Base-by-base conservation (phyloP, 306 rosid genomes). In the Astragalus glycyphyllos region DNA sequence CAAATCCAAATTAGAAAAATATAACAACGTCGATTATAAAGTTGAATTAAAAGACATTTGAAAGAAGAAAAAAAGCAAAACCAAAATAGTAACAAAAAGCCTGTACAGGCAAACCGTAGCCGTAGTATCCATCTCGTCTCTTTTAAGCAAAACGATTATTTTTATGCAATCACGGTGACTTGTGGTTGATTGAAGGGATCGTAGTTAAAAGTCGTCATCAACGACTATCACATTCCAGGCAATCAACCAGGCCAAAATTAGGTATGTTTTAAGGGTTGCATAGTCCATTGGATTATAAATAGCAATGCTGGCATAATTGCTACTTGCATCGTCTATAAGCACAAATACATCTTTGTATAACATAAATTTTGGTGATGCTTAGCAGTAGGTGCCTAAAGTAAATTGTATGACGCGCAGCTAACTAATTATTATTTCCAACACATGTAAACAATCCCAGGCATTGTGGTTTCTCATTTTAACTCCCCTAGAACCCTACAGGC, bases 311-410 rank as follows among this genome's bases (percentile, higher is more conserved):
- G 31, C 17, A 74, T 35, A 26, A 7, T 23, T 7, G 55, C 65
- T 6, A 61, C 48, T 14, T 23, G 40, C 56, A 35, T 61, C 61
- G 41, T 41, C 74, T 62, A 68, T 8, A 46, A 15, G 3, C 15
- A 13, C 8, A 42, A 17, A 46, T 12, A 65, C 67, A 69, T 44
- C 16, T 23, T 15, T 31, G 61, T 7, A 35, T 32, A 49, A 37
- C 65, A 57, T 23, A 29, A 38, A 47, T 20, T 38, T 32, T 38
- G 13, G 12, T n/a, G 23, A 34, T 49, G 50, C 51, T 23, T 42
- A 13, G 65, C 53, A 6, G 51, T 10, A 57, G 0, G 5, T 23
- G 58, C 4, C 58, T 10, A 48, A 48, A n/a, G 4, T 45, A 0
- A 6, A 11, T 11, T 17, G 16, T 11, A 26, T 41, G 3, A 42